A percentile compares a stretch with the other conserved stretches of the same genome.
Evolutionary conservation across 2,329 filamentous ascomycete genomes (phyloP).

Genomic region (Aspergillus brunneoviolaceus): DNA sequence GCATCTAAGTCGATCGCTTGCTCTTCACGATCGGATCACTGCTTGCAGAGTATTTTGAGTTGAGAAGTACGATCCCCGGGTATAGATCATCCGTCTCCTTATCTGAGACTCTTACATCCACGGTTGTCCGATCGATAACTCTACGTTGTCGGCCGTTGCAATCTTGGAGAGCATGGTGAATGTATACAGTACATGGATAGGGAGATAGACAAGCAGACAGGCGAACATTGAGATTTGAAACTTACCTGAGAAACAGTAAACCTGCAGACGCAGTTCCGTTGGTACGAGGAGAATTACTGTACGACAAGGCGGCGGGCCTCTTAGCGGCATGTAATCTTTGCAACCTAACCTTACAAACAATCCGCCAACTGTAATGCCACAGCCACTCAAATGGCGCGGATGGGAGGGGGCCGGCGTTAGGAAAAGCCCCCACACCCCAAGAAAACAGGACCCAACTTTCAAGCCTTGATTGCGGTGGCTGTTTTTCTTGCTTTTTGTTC

Average conservation of each 20-base stretch:
- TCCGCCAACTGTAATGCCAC: not conserved
- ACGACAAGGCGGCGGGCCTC: not conserved
- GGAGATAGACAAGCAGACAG: not conserved
- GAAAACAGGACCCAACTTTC: conserved; percentile 6
- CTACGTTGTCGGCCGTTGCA: not conserved
- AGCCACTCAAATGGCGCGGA: not conserved
- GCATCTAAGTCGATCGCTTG: not conserved
- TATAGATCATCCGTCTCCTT: not conserved
- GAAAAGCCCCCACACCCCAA: conserved; percentile 2
- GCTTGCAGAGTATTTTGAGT: too few species aligned
- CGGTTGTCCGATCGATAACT: not conserved
- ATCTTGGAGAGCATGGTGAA: not conserved
- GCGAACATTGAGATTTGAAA: not conserved
- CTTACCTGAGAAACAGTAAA: not conserved
- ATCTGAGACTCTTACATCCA: not conserved
- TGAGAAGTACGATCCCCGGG: too few species aligned
- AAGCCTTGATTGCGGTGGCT: conserved; percentile 5
- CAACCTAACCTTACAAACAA: not conserved
- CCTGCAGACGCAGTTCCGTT: not conserved
- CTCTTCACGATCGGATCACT: not conserved
- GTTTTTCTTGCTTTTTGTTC: conserved; percentile 4
- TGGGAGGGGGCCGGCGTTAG: not conserved
- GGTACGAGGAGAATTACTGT: not conserved
- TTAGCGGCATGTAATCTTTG: not conserved
- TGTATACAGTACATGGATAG: not conserved